Percentiles rank a stretch among this genome's conserved stretches.
These are phyloP conservation scores for Ramicandelaber brevisporus DNA, from an alignment of 192 early-diverging fungal species.

Conservation along the genomic window DNA sequence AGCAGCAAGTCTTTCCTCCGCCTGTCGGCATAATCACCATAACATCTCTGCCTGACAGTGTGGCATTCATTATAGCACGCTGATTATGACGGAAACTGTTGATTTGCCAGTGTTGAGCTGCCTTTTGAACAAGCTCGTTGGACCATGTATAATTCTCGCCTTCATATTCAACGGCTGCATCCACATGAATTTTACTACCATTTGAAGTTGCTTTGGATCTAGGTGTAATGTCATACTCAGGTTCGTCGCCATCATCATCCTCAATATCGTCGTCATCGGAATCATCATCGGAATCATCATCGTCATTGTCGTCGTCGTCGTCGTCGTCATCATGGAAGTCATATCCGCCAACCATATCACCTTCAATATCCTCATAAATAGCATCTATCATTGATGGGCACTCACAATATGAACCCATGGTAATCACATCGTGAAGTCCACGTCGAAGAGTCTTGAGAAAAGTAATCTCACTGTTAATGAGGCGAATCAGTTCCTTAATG, in stretches of 20 bases:
- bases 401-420: no score
- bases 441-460: no score
- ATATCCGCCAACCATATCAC: no score
- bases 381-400: no score
- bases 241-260: constrained; percentile 3
- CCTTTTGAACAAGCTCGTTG: constrained; percentile 6
- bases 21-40: constrained; percentile 21
- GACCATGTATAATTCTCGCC: constrained; percentile 23
- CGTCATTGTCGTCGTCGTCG: constrained; percentile 3
- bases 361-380: no score
- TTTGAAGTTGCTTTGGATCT: constrained; percentile 2
- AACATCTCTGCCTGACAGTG: constrained; percentile 18
- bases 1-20: constrained; percentile 24
- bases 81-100: constrained; percentile 15
- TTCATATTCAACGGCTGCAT: constrained; percentile 10
- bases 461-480: no score
- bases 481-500: no score
- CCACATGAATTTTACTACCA: constrained; percentile 4
- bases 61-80: constrained; percentile 21
- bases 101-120: constrained; percentile 19
- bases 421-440: no score
- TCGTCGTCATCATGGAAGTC: no score
- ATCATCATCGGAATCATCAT: constrained; percentile 1
- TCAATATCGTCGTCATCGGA: constrained; percentile 2
- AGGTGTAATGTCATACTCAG: constrained; percentile 8